Conservation (phyloP, 495 filamentous ascomycete species). For the Elaphomyces granulatus region DNA sequence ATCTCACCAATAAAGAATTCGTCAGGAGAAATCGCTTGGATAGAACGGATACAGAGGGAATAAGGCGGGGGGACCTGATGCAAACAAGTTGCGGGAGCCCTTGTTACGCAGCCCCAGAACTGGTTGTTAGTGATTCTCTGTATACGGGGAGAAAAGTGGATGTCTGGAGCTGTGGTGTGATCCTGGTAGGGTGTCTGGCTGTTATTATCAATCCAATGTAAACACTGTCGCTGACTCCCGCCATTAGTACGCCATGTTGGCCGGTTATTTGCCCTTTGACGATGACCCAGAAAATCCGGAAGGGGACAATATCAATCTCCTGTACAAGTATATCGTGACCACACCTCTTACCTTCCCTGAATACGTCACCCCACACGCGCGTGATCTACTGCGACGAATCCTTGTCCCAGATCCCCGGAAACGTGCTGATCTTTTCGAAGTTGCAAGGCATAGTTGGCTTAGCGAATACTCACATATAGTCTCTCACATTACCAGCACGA, state of each 20-base stretch:
- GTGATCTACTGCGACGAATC: slow-evolving; percentile 83
- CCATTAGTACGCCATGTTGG: slow-evolving; percentile 95
- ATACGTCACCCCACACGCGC: slow-evolving; percentile 95
- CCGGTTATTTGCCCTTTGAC: slow-evolving; percentile 97
- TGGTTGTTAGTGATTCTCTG: slow-evolving; percentile 92
- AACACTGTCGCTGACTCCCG: neutral
- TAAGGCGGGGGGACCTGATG: slow-evolving; percentile 54
- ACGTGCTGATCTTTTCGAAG: slow-evolving; percentile 91
- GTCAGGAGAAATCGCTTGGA: slow-evolving; percentile 68
- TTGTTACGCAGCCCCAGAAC: slow-evolving; percentile 93
- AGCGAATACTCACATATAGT: slow-evolving; percentile 93
- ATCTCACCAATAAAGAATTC: slow-evolving; percentile 68
- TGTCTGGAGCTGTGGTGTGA: slow-evolving; percentile 98
- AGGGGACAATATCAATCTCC: slow-evolving; percentile 95
- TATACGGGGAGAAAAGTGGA: slow-evolving; percentile 98
- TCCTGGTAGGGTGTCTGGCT: slow-evolving; percentile 59
- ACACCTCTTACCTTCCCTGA: slow-evolving; percentile 96
- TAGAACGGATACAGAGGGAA: slow-evolving; percentile 66
- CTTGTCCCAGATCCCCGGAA: slow-evolving; percentile 93
- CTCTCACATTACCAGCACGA: slow-evolving; percentile 88
- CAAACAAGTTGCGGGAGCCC: slow-evolving; percentile 44
- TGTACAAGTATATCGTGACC: slow-evolving; percentile 99
- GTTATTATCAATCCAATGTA: neutral
- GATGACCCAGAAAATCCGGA: slow-evolving; percentile 98
- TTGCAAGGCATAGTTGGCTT: slow-evolving; percentile 95